A percentile compares a stretch with the other conserved stretches of the same genome.
These are phyloP conservation scores for Syzygium grande DNA, from an alignment of 345 rosid genomes.

Conservation along the genomic window DNA sequence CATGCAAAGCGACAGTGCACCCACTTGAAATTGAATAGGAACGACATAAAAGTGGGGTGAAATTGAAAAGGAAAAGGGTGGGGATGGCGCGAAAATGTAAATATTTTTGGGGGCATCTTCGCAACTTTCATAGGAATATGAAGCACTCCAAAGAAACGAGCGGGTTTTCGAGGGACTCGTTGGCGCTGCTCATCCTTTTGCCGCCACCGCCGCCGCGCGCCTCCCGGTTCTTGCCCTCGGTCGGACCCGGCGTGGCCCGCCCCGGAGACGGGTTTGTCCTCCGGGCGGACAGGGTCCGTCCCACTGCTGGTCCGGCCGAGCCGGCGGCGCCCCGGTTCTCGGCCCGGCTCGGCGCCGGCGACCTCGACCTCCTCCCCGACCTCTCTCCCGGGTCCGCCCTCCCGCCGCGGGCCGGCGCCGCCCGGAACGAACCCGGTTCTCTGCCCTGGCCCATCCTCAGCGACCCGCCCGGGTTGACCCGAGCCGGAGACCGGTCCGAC, in stretches of 20 bases:
- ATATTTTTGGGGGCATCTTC: neutral
- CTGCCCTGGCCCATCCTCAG: slow-evolving; percentile 24
- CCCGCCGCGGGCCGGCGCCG: neutral
- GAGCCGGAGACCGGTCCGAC: slow-evolving; percentile 46
- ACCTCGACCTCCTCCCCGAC: slow-evolving; percentile 48
- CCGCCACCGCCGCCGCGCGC: neutral
- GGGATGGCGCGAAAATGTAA: no score
- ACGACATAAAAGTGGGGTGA: neutral
- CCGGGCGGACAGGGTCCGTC: slow-evolving; percentile 41
- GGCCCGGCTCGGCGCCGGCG: slow-evolving; percentile 38
- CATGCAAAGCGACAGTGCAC: neutral
- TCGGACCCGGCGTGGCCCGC: slow-evolving; percentile 32
- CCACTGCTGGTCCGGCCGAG: slow-evolving; percentile 34
- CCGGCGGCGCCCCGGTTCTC: neutral
- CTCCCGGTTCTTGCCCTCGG: slow-evolving; percentile 1
- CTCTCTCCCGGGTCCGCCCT: neutral
- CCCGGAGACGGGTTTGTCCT: slow-evolving; percentile 55
- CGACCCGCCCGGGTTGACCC: slow-evolving; percentile 19
- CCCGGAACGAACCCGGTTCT: slow-evolving; percentile 7
- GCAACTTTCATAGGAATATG: slow-evolving; percentile 50
- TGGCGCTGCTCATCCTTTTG: neutral
- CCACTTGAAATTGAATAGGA: neutral
- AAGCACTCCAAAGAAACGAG: slow-evolving; percentile 85
- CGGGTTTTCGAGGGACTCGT: slow-evolving; percentile 71
- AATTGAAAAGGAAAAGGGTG: neutral